phyloP scores from a whole-genome alignment of 106 monocot genomes.

The Apostasia ramifera region DNA sequence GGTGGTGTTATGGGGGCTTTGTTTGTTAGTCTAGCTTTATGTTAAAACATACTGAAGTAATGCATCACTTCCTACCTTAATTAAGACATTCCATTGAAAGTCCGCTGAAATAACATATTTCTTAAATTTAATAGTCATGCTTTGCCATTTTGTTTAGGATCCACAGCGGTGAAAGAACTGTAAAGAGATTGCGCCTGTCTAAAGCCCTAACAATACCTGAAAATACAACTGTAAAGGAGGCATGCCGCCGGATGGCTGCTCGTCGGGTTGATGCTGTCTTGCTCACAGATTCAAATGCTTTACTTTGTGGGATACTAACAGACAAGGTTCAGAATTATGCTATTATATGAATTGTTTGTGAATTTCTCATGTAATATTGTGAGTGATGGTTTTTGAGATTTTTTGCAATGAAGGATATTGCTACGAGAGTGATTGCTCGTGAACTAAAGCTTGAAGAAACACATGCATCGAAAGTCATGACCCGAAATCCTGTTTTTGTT shows the following conservation, averaged over 20 bases:
- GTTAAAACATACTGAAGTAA: too few species aligned
- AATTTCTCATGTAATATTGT: background rate
- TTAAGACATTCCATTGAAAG: too few species aligned
- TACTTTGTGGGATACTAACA: constrained; percentile 69
- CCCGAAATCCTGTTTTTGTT: constrained; percentile 61
- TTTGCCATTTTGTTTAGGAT: constrained; percentile 11
- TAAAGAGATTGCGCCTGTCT: constrained; percentile 46
- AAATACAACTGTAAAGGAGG: constrained; percentile 46
- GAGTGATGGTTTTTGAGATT: background rate
- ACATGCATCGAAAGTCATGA: constrained; percentile 59
- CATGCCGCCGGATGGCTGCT: constrained; percentile 64
- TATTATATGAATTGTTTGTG: background rate
- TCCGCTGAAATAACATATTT: too few species aligned
- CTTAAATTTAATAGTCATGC: too few species aligned
- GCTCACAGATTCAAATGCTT: constrained; percentile 62
- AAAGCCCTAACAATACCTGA: constrained; percentile 75
- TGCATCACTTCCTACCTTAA: too few species aligned
- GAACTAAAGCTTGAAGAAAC: constrained; percentile 26
- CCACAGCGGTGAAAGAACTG: constrained; percentile 25
- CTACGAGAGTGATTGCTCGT: constrained; percentile 24
- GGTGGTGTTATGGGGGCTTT: too few species aligned
- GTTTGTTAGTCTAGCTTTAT: too few species aligned
- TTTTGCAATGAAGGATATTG: constrained; percentile 28
- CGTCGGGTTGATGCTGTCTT: constrained; percentile 58
- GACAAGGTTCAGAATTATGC: constrained; percentile 35